Evolutionary conservation across 305 asterid genomes (phyloP), one percentile per base, ranked within the genome.

Genomic region (Solanum hybrid): DNA sequence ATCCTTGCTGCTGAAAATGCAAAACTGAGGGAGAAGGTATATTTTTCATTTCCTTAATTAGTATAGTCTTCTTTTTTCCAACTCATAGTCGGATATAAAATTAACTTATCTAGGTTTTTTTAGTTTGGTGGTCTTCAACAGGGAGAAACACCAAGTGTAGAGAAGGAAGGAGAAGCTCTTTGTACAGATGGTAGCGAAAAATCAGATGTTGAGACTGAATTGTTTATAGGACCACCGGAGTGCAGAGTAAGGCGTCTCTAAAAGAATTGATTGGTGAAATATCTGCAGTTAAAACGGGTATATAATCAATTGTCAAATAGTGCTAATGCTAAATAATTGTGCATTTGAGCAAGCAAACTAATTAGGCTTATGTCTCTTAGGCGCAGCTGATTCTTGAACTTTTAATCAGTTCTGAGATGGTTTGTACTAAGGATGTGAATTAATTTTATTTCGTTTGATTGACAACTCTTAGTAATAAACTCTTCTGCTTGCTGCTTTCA

Each of bases 191-290:
- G 93, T 5, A 95, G 97, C 82, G 98, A 96, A 90, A 93, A 93
- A 71, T 95, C 97, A 38, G 98, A 96, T 35, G 98, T 97, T 88
- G 98, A 96, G 91, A 97, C 99, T 10, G 98, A 95, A 38, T 81
- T 97, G 93, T 95, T 94, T 93, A 97, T 97, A 35, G 99, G 98
- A 34, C 96, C 81, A 11, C 99, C 98, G 0, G 98, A 96, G 92
- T 85, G 92, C 40, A 93, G 98, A 93, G 90, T 75, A 32, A 94
- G 92, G 92, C 96, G 93, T 36, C 35, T 5, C 10, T 29, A 12
- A 17, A 86, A 84, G 79, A 91, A 86, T 51, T 85, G 84, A 92
- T 4, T 13, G 73, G 46, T 38, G 82, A 90, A 5, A 13, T 11
- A 69, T 35, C 64, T 16, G 35, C 64, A n/a, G 35, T 37, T 69